A percentile compares a stretch with the other conserved stretches of the same genome.
Evolutionary conservation across 352 stramenopile genomes (phyloP).

Genomic region (Globisporangium nunn): DNA sequence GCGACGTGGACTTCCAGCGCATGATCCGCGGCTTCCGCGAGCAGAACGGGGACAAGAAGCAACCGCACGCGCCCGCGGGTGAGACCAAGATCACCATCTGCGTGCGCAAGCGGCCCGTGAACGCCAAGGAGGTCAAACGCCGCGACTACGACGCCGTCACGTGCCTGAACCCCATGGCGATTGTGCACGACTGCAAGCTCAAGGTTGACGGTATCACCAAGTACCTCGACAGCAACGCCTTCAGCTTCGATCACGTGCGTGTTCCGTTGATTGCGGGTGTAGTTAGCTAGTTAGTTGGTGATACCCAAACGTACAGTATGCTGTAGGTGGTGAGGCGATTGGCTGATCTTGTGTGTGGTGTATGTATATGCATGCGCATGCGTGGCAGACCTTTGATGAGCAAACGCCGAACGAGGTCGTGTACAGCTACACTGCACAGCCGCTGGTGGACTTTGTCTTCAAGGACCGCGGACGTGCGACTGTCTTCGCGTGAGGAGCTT

Average conservation of each 20-base stretch:
- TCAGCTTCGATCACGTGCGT: conserved; percentile 82
- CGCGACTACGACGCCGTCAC: conserved; percentile 96
- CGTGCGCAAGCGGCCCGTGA: conserved; percentile 94
- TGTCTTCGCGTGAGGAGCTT: conserved; percentile 90
- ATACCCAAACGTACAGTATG: too few species aligned
- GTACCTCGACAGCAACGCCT: conserved; percentile 96
- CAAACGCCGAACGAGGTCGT: conserved; percentile 89
- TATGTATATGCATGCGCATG: not conserved
- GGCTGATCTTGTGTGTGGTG: not conserved
- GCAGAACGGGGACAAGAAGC: conserved; percentile 54
- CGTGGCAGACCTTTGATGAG: conserved; percentile 92
- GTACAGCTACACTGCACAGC: conserved; percentile 88
- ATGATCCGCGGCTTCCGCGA: conserved; percentile 87
- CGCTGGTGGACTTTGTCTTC: conserved; percentile 94
- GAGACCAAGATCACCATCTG: conserved; percentile 93
- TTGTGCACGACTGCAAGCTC: conserved; percentile 97
- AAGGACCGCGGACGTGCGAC: conserved; percentile 89
- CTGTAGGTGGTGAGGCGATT: too few species aligned
- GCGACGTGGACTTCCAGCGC: conserved; percentile 89
- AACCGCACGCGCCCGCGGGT: conserved; percentile 30
- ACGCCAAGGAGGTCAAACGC: conserved; percentile 84
- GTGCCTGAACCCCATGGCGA: conserved; percentile 90
- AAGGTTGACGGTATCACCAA: conserved; percentile 98
- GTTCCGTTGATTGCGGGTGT: not conserved
- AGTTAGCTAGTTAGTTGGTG: not conserved